Percentiles rank a stretch among this genome's conserved stretches.
These are phyloP conservation scores for Thermomyces lanuginosus DNA, from an alignment of 2,329 filamentous ascomycete genomes.

Conservation along the genomic window DNA sequence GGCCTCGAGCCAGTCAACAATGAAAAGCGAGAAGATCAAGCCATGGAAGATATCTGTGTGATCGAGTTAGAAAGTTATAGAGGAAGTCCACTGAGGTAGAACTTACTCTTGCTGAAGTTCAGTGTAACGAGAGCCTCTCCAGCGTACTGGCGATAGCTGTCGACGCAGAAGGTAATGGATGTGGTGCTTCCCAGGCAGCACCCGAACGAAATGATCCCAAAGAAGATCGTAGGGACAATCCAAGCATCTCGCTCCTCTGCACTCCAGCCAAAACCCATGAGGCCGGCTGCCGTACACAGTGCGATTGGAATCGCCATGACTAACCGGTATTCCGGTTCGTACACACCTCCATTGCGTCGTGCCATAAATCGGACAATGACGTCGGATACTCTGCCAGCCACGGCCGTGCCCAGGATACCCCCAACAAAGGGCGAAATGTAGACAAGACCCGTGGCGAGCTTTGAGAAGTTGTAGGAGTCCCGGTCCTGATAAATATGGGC, in stretches of 20 bases:
- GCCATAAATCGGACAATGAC: slow-evolving; percentile 69
- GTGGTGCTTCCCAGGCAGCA: slow-evolving; percentile 83
- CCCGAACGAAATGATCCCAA: slow-evolving; percentile 80
- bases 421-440: slow-evolving; percentile 85
- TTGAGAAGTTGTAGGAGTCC: slow-evolving; percentile 60
- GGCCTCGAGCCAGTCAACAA: slow-evolving; percentile 62
- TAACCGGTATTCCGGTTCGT: slow-evolving; percentile 84
- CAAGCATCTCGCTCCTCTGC: slow-evolving; percentile 57
- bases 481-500: slow-evolving; percentile 58
- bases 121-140: slow-evolving; percentile 87
- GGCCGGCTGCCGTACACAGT: slow-evolving; percentile 61
- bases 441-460: slow-evolving; percentile 66
- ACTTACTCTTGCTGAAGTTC: slow-evolving; percentile 66
- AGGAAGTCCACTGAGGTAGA: slow-evolving; percentile 21
- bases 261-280: slow-evolving; percentile 97
- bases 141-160: slow-evolving; percentile 84
- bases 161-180: slow-evolving; percentile 82
- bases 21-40: slow-evolving; percentile 73
- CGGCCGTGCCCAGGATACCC: slow-evolving; percentile 74
- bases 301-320: slow-evolving; percentile 73
- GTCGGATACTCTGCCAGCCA: slow-evolving; percentile 78
- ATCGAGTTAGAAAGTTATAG: slow-evolving; percentile 15
- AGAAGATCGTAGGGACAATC: slow-evolving; percentile 89
- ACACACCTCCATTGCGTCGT: slow-evolving; percentile 74
- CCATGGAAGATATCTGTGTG: slow-evolving; percentile 59